Percentiles rank a stretch among this genome's conserved stretches.
These are phyloP conservation scores for Dendrobium huoshanense DNA, from an alignment of 106 monocot genomes.

Conservation along the genomic window DNA sequence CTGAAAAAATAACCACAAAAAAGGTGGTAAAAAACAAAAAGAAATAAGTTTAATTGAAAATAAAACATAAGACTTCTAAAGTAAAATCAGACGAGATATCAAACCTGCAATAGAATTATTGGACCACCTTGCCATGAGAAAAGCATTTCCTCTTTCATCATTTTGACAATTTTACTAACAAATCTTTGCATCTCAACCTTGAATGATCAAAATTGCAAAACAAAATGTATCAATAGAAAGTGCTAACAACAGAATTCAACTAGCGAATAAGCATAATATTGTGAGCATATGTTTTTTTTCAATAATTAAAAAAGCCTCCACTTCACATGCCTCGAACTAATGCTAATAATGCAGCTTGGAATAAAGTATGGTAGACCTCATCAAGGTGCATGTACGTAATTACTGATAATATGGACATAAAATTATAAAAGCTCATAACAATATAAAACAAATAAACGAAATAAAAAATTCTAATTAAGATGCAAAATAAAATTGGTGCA, in stretches of 20 bases:
- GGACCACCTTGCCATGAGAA: conserved; percentile 99
- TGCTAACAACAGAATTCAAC: background rate
- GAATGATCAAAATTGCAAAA: conserved; percentile 3
- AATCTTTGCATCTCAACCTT: conserved; percentile 92
- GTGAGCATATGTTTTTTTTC: background rate
- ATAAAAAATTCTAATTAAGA: background rate
- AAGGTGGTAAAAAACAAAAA: background rate
- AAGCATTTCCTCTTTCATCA: conserved; percentile 80
- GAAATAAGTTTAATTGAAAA: background rate
- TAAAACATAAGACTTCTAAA: background rate
- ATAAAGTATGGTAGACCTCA: background rate
- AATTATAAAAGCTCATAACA: background rate
- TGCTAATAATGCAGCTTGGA: background rate
- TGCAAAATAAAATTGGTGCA: background rate
- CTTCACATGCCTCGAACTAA: background rate
- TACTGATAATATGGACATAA: background rate
- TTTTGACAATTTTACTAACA: conserved; percentile 70
- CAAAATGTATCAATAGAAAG: conserved; percentile 5
- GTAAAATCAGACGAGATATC: background rate
- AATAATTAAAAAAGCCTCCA: background rate
- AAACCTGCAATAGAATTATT: conserved; percentile 90
- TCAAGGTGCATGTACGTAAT: background rate
- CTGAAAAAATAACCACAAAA: background rate
- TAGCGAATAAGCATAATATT: background rate
- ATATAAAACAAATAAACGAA: background rate